These are phyloP conservation scores for Cutaneotrichosporon sp. DNA, from an alignment of 1,284 basidiomycete genomes.

Conservation along the genomic window DNA sequence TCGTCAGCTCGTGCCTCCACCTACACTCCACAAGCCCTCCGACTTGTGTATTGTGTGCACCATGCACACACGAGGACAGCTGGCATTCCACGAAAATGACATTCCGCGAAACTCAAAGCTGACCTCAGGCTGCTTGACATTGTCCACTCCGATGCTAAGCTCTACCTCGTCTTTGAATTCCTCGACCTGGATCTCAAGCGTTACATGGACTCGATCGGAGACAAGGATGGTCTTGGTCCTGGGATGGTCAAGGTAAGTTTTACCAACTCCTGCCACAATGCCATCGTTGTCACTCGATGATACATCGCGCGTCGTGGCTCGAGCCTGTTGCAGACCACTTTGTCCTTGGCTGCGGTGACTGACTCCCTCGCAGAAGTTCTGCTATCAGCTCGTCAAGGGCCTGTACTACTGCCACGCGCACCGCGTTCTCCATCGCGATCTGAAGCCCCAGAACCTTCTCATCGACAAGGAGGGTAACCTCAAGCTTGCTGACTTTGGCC, in stretches of 20 bases:
- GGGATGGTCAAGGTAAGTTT: conserved; percentile 89
- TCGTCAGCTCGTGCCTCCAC: not conserved
- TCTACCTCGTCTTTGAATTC: conserved; percentile 97
- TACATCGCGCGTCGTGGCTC: no score
- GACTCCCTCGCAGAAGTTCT: conserved; percentile 42
- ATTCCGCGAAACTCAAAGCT: not conserved
- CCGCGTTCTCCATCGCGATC: conserved; percentile 91
- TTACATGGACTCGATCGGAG: conserved; percentile 98
- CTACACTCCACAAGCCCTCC: not conserved
- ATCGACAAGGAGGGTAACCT: conserved; percentile 97
- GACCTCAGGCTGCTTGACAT: conserved; percentile 86
- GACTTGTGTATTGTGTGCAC: not conserved
- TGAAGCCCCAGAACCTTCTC: conserved; percentile 96
- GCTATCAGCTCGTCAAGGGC: conserved; percentile 90
- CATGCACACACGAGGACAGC: not conserved
- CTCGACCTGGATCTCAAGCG: conserved; percentile 98
- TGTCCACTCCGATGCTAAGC: conserved; percentile 95
- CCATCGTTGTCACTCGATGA: no score
- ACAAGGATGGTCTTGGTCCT: conserved; percentile 88
- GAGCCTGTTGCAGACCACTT: no score
- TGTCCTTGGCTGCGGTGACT: no score
- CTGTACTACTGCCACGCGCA: conserved; percentile 99
- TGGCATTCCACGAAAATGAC: not conserved
- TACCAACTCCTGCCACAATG: conserved; percentile 48
- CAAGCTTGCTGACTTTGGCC: conserved; percentile 90